Base-by-base conservation (phyloP, 2,329 filamentous ascomycete species). In the Arachnopeziza araneosa region DNA sequence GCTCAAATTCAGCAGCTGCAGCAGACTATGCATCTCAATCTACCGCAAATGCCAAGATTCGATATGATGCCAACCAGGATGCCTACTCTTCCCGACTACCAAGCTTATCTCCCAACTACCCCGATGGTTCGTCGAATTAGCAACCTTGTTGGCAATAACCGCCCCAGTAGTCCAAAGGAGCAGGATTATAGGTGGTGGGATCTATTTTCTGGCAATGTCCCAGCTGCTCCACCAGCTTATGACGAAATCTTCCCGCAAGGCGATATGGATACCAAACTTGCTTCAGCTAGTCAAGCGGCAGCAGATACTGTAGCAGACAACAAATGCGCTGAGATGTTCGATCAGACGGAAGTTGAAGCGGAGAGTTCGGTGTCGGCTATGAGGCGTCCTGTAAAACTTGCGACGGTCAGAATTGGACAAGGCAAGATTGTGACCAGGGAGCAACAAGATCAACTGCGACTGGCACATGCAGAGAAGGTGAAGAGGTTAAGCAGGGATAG, bases 1-100 rank as follows among this genome's bases (percentile, higher is more conserved):
- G 81, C 86, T 21, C 89, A 92, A 69, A 80, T 93, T 54, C 87
- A 93, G 59, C 86, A 92, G 60, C 81, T 93, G 68, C 90, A 92
- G 70, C 86, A 91, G 70, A 84, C 80, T 81, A 91, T 77, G 80
- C 86, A 72, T 82, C 86, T 69, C 22, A 73, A 70, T 52, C 78
- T 90, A 67, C 87, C 84, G 19, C 83, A 85, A 22, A 69, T 69
- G 64, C 66, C 66, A 51, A 61, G 61, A 59, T 63, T 69, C 44
- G 64, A 67, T n/a, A 80, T 81, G 48, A 26, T 44, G 36, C 36
- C 36, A 4, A 44, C 52, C 12, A 21, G 30, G 32, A 85, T 89
- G 76, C 82, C 84, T 1, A 76, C 82, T 63, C 75, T 90, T 59
- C 85, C 87, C 12, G 86, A 88, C 66, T 93, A 93, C 70, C 89